Conservation (phyloP, 2,329 filamentous ascomycete genomes). For the Fusarium mangiferae region DNA sequence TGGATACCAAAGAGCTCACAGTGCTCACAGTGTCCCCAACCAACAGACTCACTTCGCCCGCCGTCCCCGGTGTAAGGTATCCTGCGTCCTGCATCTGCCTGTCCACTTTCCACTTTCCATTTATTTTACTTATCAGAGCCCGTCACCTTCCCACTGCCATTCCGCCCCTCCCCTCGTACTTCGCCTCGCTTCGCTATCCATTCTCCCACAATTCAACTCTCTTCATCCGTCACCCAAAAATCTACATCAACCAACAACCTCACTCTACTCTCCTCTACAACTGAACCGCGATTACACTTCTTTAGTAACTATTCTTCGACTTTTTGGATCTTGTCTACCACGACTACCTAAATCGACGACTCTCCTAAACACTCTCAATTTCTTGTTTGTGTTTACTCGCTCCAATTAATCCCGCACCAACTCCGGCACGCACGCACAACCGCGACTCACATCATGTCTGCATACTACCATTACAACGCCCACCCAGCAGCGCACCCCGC, state of each 20-base stretch:
- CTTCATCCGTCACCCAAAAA: conserved; percentile 34
- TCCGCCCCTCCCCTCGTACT: conserved; percentile 44
- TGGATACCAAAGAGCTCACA: conserved; percentile 32
- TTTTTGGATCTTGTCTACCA: conserved; percentile 18
- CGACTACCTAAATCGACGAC: conserved; percentile 19
- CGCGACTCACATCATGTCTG: conserved; percentile 63
- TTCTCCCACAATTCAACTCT: conserved; percentile 40
- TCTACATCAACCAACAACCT: conserved; percentile 37
- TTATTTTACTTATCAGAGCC: conserved; percentile 42
- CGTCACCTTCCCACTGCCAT: conserved; percentile 37
- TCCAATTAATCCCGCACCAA: conserved; percentile 46
- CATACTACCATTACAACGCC: conserved; percentile 71
- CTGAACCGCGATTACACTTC: background rate
- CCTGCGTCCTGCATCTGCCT: conserved; percentile 11
- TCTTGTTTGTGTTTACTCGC: conserved; percentile 30
- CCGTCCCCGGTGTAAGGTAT: conserved; percentile 39
- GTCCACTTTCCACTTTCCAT: conserved; percentile 13
- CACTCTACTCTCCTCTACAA: conserved; percentile 11
- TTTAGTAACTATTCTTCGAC: conserved; percentile 19
- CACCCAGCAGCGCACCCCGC: conserved; percentile 69
- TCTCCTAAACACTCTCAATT: conserved; percentile 14
- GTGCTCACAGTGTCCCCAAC: conserved; percentile 43
- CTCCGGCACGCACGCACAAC: conserved; percentile 22
- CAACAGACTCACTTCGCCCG: conserved; percentile 47
- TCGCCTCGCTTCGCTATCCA: conserved; percentile 41